Percentiles rank a stretch among this genome's conserved stretches.
Conservation (phyloP, 2,329 filamentous ascomycete genomes). For the Colletotrichum falcatum region DNA sequence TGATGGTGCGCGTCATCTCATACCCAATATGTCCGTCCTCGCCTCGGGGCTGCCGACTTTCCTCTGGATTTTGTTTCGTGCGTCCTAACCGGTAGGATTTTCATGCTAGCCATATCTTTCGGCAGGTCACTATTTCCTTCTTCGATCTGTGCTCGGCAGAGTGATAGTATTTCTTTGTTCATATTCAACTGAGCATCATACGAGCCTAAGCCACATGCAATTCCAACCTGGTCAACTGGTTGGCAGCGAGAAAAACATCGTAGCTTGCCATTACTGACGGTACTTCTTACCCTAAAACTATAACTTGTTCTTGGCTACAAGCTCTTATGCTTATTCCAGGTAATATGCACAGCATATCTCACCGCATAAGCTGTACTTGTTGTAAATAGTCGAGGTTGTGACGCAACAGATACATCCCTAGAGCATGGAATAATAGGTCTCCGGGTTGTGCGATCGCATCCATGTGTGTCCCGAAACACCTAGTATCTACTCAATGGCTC, state of each 20-base stretch:
- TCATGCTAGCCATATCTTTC: neutral
- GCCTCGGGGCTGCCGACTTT: neutral
- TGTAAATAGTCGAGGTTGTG: constrained; percentile 45
- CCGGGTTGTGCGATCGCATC: constrained; percentile 46
- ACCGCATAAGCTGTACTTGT: constrained; percentile 43
- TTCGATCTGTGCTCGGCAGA: neutral
- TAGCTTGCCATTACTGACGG: no score
- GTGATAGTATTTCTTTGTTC: neutral
- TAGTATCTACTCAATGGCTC: neutral
- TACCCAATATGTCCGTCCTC: neutral
- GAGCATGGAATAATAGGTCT: constrained; percentile 46
- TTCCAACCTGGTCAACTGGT: no score
- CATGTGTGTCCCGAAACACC: constrained; percentile 42
- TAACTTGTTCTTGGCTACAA: no score
- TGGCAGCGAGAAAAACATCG: no score
- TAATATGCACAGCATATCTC: no score
- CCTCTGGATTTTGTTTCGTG: neutral
- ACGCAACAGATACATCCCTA: constrained; percentile 40
- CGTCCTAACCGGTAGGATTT: neutral
- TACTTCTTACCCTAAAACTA: no score
- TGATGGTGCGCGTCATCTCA: neutral
- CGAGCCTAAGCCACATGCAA: neutral
- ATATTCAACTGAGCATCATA: neutral
- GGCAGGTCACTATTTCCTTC: neutral
- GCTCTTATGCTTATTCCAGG: no score